A percentile compares a stretch with the other conserved stretches of the same genome.
phyloP scores from a whole-genome alignment of 768 basidiomycete species.

The Favolaschia claudopus region DNA sequence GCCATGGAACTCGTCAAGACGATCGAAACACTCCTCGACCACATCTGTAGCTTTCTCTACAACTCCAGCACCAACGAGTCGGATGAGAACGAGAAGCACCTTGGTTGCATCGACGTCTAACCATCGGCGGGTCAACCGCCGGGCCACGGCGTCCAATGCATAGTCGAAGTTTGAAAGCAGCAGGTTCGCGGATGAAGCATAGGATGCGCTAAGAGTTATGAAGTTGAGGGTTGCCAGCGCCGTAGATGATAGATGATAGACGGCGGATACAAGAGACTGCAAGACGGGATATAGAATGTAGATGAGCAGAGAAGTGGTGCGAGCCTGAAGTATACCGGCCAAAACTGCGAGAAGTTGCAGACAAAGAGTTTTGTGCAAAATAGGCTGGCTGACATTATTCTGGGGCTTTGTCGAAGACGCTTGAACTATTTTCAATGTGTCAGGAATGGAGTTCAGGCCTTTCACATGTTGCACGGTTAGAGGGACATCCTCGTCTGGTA shows the following conservation, averaged over 20 bases:
- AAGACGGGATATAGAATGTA: constrained; percentile 86
- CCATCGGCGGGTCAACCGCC: constrained; percentile 80
- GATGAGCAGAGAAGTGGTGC: constrained; percentile 78
- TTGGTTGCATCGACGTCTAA: constrained; percentile 90
- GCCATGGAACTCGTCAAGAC: constrained; percentile 95
- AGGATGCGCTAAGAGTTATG: constrained; percentile 78
- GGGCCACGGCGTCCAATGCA: constrained; percentile 88
- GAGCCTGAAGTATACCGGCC: constrained; percentile 74
- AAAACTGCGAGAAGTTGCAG: constrained; percentile 79
- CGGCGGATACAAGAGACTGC: constrained; percentile 81
- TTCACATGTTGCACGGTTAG: constrained; percentile 66
- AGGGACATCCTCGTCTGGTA: constrained; percentile 43
- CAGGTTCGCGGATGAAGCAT: constrained; percentile 89
- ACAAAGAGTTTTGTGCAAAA: constrained; percentile 73
- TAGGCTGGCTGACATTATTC: constrained; percentile 51
- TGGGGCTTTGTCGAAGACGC: constrained; percentile 36
- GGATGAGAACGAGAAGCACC: constrained; percentile 85
- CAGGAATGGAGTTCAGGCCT: constrained; percentile 70
- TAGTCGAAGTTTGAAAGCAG: constrained; percentile 97
- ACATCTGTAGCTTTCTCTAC: constrained; percentile 92
- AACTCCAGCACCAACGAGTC: constrained; percentile 85
- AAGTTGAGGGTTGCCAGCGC: constrained; percentile 76
- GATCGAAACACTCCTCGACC: constrained; percentile 97
- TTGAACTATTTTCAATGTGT: constrained; percentile 59
- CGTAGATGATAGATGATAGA: constrained; percentile 73